Evolutionary conservation across 2,329 filamentous ascomycete genomes (phyloP).

Genomic region (Neofusicoccum umdonicola): DNA sequence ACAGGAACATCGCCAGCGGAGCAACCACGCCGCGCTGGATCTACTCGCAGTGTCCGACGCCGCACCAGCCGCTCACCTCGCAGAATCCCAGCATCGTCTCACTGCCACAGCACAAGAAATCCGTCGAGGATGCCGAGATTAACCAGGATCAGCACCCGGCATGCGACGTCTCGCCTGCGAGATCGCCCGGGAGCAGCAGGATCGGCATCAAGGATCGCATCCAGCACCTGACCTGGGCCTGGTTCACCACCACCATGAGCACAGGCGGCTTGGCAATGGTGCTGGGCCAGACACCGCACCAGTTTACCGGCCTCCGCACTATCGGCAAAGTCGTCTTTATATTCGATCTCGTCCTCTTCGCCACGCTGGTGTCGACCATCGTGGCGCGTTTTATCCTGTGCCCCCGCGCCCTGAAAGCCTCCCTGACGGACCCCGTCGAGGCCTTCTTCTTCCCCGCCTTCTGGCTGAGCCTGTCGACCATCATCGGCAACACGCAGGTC

Average conservation of each 20-base stretch:
- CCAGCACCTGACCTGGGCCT: conserved; percentile 48
- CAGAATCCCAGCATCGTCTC: neutral
- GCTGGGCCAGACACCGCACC: conserved; percentile 43
- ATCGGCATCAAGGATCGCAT: conserved; percentile 24
- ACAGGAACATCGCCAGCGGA: neutral
- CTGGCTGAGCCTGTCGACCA: conserved; percentile 42
- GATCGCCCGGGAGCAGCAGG: neutral
- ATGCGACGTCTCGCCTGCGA: neutral
- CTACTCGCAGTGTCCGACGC: neutral
- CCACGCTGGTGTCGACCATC: conserved; percentile 30
- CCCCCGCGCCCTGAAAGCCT: conserved; percentile 44
- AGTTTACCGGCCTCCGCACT: conserved; percentile 49
- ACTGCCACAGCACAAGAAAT: neutral
- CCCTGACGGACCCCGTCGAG: conserved; percentile 51
- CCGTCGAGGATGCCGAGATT: neutral
- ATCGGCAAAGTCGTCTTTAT: conserved; percentile 54
- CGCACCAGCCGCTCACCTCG: neutral
- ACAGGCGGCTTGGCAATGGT: conserved; percentile 49
- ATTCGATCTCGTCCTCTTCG: conserved; percentile 50
- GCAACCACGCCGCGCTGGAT: neutral
- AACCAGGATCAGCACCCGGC: neutral
- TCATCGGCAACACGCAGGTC: conserved; percentile 42
- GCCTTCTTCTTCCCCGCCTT: conserved; percentile 49
- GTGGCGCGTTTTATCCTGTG: conserved; percentile 46
- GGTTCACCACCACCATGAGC: conserved; percentile 49